Base-by-base conservation (phyloP, 257 asterid genomes). In the Solanum chiquidenum region DNA sequence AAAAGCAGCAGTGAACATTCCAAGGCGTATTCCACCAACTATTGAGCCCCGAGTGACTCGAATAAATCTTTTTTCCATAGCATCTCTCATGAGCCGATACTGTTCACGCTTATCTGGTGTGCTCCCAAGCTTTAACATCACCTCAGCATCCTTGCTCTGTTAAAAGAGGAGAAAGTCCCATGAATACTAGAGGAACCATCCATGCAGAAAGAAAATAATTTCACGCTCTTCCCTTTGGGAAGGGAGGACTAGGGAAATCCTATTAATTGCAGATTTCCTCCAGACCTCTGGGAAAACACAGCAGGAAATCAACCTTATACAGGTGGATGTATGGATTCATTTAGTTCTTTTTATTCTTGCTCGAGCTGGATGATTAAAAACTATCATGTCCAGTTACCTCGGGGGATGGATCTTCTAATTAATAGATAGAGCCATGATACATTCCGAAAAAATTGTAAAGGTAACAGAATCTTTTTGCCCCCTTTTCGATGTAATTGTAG, bases 71-170 rank as follows among this genome's bases (percentile, higher is more conserved):
- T 96, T 96, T 91, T 97, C 99, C 99, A 96, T 97, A 9, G 99
- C 98, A 92, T 97, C 99, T 89, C 99, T 91, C 99, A 96, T 96
- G 68, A 97, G 92, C 85, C 99, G 95, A 92, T 97, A 72, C 86
- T 97, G 99, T 86, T 96, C 99, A 60, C 99, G 98, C 92, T 97
- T 97, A 87, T 97, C 99, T 33, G 98, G 91, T 25, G 98, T 97
- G 91, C 98, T 96, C 71, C 99, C 99, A 86, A 97, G 98, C 98
- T 95, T 97, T 93, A 97, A 86, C 98, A 96, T 91, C 44, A 95
- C 98, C 92, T 97, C 99, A 55, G 98, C 99, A 87, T 97, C 99
- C 91, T 97, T 97, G 91, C 99, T 95, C 99, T 95, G 92, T 62
- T 89, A 87, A 87, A 86, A 74, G 82, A 82, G 86, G 87, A 90